Evolutionary conservation across 495 filamentous ascomycete species (phyloP).

Genomic region (Aspergillus biplanus): DNA sequence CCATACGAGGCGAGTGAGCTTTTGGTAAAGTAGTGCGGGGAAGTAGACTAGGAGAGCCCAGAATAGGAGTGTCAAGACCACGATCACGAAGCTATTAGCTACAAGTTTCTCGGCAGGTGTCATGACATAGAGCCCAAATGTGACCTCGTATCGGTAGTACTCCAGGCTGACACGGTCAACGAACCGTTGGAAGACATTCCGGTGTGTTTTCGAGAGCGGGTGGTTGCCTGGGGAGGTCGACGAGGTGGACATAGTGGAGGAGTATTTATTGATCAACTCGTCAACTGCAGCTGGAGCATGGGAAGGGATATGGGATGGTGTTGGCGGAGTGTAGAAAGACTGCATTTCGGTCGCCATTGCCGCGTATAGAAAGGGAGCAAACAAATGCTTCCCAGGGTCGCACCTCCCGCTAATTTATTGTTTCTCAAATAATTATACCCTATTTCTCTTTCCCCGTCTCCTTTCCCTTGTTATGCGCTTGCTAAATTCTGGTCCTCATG

Average conservation of each 20-base stretch:
- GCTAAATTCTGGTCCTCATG: not conserved
- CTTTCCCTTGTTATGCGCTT: not conserved
- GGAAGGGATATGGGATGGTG: conserved; percentile 36
- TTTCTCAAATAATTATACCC: not conserved
- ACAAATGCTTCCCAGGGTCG: conserved; percentile 2
- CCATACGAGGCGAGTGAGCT: conserved; percentile 42
- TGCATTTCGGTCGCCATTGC: conserved; percentile 44
- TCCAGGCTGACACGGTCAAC: conserved; percentile 63
- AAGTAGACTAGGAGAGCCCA: conserved; percentile 48
- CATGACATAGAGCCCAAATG: conserved; percentile 73
- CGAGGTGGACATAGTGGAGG: conserved; percentile 35
- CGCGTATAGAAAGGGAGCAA: not conserved
- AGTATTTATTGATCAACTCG: conserved; percentile 43
- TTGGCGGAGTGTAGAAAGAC: conserved; percentile 42
- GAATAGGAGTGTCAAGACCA: conserved; percentile 37
- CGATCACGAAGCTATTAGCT: conserved; percentile 56
- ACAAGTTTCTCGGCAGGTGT: conserved; percentile 72
- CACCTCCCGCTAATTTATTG: conserved; percentile 10
- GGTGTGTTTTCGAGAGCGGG: conserved; percentile 23
- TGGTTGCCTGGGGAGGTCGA: conserved; percentile 15
- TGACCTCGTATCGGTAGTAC: conserved; percentile 78
- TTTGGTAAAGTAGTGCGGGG: conserved; percentile 44
- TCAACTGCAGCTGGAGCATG: conserved; percentile 41
- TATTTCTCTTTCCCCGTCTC: not conserved
- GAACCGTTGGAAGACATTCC: conserved; percentile 38